phyloP scores from a whole-genome alignment of 2,329 filamentous ascomycete genomes.

The Fusarium subtropicale region DNA sequence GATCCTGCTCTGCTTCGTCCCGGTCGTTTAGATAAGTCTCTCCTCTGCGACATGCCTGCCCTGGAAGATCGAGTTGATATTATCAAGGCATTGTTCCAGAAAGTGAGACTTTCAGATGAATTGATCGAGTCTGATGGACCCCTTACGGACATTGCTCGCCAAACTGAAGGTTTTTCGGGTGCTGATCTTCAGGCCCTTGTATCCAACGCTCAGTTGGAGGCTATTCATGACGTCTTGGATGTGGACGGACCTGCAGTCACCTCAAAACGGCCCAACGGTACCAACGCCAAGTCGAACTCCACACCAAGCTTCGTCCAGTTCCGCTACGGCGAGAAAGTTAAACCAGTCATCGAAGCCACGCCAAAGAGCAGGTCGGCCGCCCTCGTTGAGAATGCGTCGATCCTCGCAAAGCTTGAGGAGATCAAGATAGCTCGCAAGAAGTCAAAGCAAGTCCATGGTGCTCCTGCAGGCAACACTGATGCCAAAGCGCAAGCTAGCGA shows the following conservation, averaged over 20 bases:
- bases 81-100: slow-evolving; percentile 82
- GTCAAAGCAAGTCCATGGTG: slow-evolving; percentile 52
- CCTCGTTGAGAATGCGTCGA: slow-evolving; percentile 80
- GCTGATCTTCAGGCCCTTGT: slow-evolving; percentile 95
- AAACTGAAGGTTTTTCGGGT: slow-evolving; percentile 91
- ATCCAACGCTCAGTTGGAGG: slow-evolving; percentile 96
- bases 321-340: slow-evolving; percentile 75
- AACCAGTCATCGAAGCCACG: slow-evolving; percentile 54
- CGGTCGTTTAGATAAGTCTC: slow-evolving; percentile 90
- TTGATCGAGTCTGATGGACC: slow-evolving; percentile 67
- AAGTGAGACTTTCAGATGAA: slow-evolving; percentile 78
- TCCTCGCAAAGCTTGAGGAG: slow-evolving; percentile 83
- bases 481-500: slow-evolving; percentile 50
- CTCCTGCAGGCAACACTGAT: slow-evolving; percentile 40
- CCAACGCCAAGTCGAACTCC: slow-evolving; percentile 46
- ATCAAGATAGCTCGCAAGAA: slow-evolving; percentile 77
- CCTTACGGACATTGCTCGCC: slow-evolving; percentile 78
- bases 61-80: slow-evolving; percentile 89
- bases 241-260: slow-evolving; percentile 61
- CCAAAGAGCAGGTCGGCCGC: slow-evolving; percentile 64
- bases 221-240: slow-evolving; percentile 90
- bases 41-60: slow-evolving; percentile 90
- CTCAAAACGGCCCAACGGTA: slow-evolving; percentile 52
- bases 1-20: slow-evolving; percentile 93
- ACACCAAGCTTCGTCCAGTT: slow-evolving; percentile 81